Evolutionary conservation across 148 eudicot species (phyloP), one percentile per base, ranked within the genome.

Genomic region (Chenopodium album): DNA sequence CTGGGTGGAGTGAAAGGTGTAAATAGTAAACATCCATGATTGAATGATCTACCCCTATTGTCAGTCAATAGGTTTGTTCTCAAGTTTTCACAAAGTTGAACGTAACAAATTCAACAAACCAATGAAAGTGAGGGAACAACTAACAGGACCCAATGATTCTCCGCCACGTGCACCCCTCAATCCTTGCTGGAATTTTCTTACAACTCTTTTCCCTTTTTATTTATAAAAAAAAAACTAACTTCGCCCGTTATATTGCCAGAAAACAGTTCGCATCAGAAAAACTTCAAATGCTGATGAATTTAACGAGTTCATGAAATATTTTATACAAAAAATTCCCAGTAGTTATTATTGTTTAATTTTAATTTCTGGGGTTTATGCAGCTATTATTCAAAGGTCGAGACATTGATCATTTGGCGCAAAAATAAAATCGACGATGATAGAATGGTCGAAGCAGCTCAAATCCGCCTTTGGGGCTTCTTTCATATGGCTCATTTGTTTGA

Each of bases 401-500:
- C 34, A 67, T 4, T 67, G 10, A 67, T 67, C 6, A 3, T 73
- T 48, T 31, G 13, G 7, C 46, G 69, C 41, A 52, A 56, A 14
- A 56, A 56, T 13, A 4, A 56, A 46, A 60, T 70, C 14, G 26
- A 88, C 78, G 78, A 95, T 94, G 92, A 90, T 91, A 67, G 22
- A 67, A 60, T 95, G 95, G 97, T 54, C 89, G 68, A 91, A 88
- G 79, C 90, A 86, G 82, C 80, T 92, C 81, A 88, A 85, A 73
- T 54, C 82, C 63, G 93, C 90, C 16, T 94, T 95, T 81, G 99
- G 99, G 44, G 88, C 92, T 75, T 91, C 99, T 0, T 95, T 95
- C 83, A 77, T 95, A 67, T 94, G 98, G 98, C 92, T 95, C n/a
- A 88, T 94, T 82, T 93, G 94, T 87, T 87, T 95, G 89, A 88